These are phyloP conservation scores for Pythium rhizo-oryzae DNA, from an alignment of 352 stramenopile genomes.

Conservation along the genomic window DNA sequence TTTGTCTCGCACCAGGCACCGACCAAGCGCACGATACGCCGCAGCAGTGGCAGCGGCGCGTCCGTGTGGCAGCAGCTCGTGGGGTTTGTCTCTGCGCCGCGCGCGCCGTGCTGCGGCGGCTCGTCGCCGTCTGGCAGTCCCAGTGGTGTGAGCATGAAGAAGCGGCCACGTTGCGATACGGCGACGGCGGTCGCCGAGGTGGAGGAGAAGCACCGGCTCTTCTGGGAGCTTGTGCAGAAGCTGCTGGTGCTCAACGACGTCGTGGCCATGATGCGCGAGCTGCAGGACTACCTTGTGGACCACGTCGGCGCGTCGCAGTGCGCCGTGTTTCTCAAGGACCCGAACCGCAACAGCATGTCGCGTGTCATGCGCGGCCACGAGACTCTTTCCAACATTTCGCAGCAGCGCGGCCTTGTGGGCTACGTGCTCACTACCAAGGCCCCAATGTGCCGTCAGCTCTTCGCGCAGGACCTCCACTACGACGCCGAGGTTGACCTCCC, in stretches of 20 bases:
- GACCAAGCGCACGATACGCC: background rate
- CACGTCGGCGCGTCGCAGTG: constrained; percentile 52
- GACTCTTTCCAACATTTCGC: constrained; percentile 56
- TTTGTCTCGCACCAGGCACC: background rate
- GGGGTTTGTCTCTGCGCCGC: constrained; percentile 19
- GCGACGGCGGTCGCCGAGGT: constrained; percentile 5
- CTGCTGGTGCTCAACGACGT: constrained; percentile 74
- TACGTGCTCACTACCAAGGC: constrained; percentile 39
- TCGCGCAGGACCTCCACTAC: constrained; percentile 49
- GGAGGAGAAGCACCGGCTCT: constrained; percentile 70
- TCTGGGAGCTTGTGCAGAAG: constrained; percentile 80
- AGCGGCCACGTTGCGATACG: background rate
- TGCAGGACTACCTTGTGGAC: constrained; percentile 68
- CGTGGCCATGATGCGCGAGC: constrained; percentile 68
- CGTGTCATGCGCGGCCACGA: constrained; percentile 54
- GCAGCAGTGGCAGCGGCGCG: background rate
- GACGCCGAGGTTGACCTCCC: constrained; percentile 70
- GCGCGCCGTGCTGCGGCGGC: constrained; percentile 14
- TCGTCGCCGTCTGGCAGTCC: background rate
- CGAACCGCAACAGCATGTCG: constrained; percentile 78
- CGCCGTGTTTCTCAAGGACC: constrained; percentile 77
- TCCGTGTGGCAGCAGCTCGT: constrained; percentile 25
- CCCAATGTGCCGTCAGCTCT: constrained; percentile 46
- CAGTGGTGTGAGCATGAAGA: constrained; percentile 1
- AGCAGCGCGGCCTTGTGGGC: constrained; percentile 57